phyloP scores from a whole-genome alignment of 495 filamentous ascomycete species.

The Saxophila tyrrhenica region DNA sequence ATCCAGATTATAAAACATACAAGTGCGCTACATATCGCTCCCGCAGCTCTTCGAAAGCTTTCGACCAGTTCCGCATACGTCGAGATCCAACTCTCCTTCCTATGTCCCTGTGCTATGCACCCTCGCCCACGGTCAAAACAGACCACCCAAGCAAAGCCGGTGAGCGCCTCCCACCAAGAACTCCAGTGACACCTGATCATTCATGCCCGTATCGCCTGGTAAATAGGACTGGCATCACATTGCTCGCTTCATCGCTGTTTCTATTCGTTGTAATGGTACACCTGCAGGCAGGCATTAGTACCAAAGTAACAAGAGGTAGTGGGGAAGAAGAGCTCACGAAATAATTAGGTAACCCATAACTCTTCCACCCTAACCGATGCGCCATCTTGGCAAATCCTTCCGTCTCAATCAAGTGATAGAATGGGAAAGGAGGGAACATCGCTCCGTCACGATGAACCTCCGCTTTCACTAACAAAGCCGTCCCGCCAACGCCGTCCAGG shows the following conservation, averaged over 20 bases:
- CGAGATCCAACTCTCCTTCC: background rate
- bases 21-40: too few species aligned
- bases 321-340: constrained; percentile 51
- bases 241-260: background rate
- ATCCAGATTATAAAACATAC: too few species aligned
- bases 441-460: constrained; percentile 95
- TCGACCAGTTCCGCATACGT: too few species aligned
- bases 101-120: background rate
- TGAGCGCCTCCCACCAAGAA: too few species aligned
- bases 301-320: background rate
- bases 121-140: too few species aligned
- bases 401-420: constrained; percentile 94
- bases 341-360: constrained; percentile 86
- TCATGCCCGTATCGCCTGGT: too few species aligned
- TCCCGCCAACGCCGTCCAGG: constrained; percentile 89
- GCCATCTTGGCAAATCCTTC: constrained; percentile 99
- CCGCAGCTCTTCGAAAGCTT: too few species aligned
- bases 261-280: constrained; percentile 26
- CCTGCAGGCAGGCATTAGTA: constrained; percentile 13
- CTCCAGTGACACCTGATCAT: too few species aligned
- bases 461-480: constrained; percentile 87
- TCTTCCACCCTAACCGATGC: constrained; percentile 67
- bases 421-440: constrained; percentile 95
- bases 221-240: too few species aligned
- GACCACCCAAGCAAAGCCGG: too few species aligned